phyloP scores from a whole-genome alignment of 2,329 filamentous ascomycete species.

The Orbilia quercus region DNA sequence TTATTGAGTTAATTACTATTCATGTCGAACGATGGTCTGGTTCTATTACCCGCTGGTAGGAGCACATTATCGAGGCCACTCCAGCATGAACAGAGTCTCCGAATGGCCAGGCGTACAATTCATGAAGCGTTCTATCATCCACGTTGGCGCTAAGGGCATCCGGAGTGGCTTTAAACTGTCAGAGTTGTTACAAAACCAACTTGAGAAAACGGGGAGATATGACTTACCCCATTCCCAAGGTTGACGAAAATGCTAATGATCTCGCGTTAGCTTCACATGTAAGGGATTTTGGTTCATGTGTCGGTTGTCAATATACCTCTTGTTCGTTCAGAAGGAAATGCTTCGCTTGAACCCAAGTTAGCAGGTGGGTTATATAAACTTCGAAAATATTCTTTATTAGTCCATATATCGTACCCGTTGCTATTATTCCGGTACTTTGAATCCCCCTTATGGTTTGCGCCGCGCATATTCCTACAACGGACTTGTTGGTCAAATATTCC shows the following conservation, averaged over 20 bases:
- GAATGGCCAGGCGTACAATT: conserved; percentile 88
- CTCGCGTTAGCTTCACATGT: background rate
- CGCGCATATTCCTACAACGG: conserved; percentile 31
- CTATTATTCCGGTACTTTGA: conserved; percentile 31
- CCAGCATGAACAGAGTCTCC: conserved; percentile 81
- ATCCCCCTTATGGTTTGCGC: conserved; percentile 37
- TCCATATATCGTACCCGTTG: conserved; percentile 18
- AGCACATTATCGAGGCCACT: conserved; percentile 84
- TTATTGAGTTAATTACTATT: too few species aligned
- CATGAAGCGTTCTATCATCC: conserved; percentile 78
- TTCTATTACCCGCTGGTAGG: conserved; percentile 73
- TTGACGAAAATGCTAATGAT: conserved; percentile 27
- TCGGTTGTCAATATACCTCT: conserved; percentile 17
- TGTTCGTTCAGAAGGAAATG: conserved; percentile 40
- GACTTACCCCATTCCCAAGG: conserved; percentile 40
- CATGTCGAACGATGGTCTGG: too few species aligned
- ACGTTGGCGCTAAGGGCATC: conserved; percentile 68
- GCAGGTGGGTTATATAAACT: background rate
- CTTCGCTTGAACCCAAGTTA: conserved; percentile 19
- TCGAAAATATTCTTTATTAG: background rate
- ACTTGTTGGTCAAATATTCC: background rate
- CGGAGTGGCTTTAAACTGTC: conserved; percentile 16
- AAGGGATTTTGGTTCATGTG: background rate
- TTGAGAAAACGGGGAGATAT: background rate
- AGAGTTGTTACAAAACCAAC: background rate